Base-by-base conservation (phyloP, 768 basidiomycete genomes). In the Tulasnella calospora region DNA sequence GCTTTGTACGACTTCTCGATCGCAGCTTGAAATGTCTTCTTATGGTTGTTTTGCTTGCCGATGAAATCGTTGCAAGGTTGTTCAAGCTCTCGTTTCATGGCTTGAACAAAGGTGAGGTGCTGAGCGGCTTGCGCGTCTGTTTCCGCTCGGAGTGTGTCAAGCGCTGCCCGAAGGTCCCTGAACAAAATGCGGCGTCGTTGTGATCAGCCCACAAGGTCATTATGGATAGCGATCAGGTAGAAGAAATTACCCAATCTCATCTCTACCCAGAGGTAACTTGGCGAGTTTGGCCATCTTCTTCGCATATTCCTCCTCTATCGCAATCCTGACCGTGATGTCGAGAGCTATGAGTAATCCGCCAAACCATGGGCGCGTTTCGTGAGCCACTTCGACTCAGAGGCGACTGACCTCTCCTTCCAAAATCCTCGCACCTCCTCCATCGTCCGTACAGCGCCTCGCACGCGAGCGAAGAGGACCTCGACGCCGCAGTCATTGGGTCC, bases 241-340 rank as follows among this genome's bases (percentile, higher is more conserved):
- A 36, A 4, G 10, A 47, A 51, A 92, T 82, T 84, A 96, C 95
- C 96, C 97, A 80, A 96, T 94, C 85, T 98, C 98, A 83, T 98
- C 96, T 81, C 89, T 89, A 57, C 96, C 97, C 51, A 98, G 84
- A 10, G 89, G 81, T 79, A 87, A 81, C 84, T 94, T 96, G 41
- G 94, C 88, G 33, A 99, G 86, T 83, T 93, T 94, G 30, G 88
- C 85, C 19, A 99, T 83, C 38, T 91, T 89, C 84, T 95, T 95
- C 0, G 96, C 92, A 82, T 98, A 99, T 47, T 99, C 97, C 82
- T 98, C 96, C 84, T 99, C 96, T 80, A 98, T 98, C 40, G 87
- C 81, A 10, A 95, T 92, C 83, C 97, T 98, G 81, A 41, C 61
- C 71, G 7, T 71, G 33, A 67, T n/a, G 36, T 72, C 33, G 71